Evolutionary conservation across 192 early-diverging fungal species (phyloP), one percentile per base, ranked within the genome.

Genomic region (Podochytrium sp.): DNA sequence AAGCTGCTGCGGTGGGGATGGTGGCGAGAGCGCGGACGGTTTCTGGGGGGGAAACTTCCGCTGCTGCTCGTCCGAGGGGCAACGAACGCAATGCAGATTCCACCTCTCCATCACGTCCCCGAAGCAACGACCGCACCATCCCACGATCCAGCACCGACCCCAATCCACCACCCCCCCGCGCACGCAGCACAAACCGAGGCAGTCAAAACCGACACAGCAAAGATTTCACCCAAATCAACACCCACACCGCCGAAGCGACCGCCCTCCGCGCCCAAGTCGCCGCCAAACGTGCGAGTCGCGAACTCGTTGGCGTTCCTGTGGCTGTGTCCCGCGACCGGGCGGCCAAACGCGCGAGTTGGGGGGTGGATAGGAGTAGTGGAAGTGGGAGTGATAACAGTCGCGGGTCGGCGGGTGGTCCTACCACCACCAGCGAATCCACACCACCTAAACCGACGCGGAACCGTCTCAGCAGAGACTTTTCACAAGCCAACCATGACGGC

Each of bases 251-350:
- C 23, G 59, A 7, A 7, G 59, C 30, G 10, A 34, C 14, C 38
- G 59, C 59, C 5, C 59, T 38, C 59, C 59, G 59, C 33, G 6
- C 14, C 33, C 18, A 10, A 4, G 33, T 34, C 7, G 59, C 59
- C 12, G 38, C 30, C 23, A 61, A 61, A 39, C 59, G 59, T 30
- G 59, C 38, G 10, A 33, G 27, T 23, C 59, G 59, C 59, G 59
- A 61, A 23, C n/a, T n/a, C n/a, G 3, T 61, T 10, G 23, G 3
- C 23, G 18, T n/a, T 12, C 29, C 29, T 10, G 38, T 61, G 18
- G 59, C 59, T 20, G 27, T 39, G 6, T 25, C 59, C 4, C 59
- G 59, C 23, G 59, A 61, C 18, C 59, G 59, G n/a, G 59, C 59
- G 6, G 38, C 38, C 12, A 61, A 61, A 39, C 59, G 59, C 16